These are phyloP conservation scores for Pythium monospermum DNA, from an alignment of 352 stramenopile species.

Conservation along the genomic window DNA sequence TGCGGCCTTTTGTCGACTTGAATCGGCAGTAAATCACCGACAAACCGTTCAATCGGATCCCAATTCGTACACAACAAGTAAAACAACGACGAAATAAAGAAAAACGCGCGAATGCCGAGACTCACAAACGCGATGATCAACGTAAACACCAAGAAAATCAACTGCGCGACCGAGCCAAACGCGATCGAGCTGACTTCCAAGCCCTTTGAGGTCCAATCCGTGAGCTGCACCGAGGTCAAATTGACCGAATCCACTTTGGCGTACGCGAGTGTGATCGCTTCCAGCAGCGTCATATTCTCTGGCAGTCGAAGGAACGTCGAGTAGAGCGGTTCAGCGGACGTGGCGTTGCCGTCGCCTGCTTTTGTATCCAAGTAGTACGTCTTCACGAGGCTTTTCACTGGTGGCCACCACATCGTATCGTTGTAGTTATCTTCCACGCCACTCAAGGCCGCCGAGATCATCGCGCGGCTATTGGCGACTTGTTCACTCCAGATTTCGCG, in stretches of 20 bases:
- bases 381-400: slow-evolving; percentile 75
- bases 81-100: slow-evolving; percentile 86
- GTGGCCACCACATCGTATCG: slow-evolving; percentile 86
- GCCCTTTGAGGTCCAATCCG: slow-evolving; percentile 80
- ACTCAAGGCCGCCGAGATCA: slow-evolving; percentile 73
- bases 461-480: slow-evolving; percentile 72
- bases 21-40: slow-evolving; percentile 73
- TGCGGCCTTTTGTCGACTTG: slow-evolving; percentile 65
- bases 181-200: slow-evolving; percentile 81
- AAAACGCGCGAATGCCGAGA: slow-evolving; percentile 79
- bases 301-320: slow-evolving; percentile 45
- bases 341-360: slow-evolving; percentile 46
- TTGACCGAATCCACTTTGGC: slow-evolving; percentile 85
- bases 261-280: slow-evolving; percentile 72
- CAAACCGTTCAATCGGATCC: slow-evolving; percentile 82
- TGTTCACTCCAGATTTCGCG: slow-evolving; percentile 81
- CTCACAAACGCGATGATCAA: slow-evolving; percentile 83
- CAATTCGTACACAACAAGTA: slow-evolving; percentile 84
- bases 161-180: slow-evolving; percentile 73
- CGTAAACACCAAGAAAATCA: slow-evolving; percentile 72
- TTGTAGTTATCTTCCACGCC: slow-evolving; percentile 86
- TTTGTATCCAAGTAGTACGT: slow-evolving; percentile 81
- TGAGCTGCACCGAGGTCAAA: slow-evolving; percentile 78
- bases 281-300: slow-evolving; percentile 78
- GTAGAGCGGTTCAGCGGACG: slow-evolving; percentile 39